Base-by-base conservation (phyloP, 768 basidiomycete genomes). In the Leccinum pellstonianum region DNA sequence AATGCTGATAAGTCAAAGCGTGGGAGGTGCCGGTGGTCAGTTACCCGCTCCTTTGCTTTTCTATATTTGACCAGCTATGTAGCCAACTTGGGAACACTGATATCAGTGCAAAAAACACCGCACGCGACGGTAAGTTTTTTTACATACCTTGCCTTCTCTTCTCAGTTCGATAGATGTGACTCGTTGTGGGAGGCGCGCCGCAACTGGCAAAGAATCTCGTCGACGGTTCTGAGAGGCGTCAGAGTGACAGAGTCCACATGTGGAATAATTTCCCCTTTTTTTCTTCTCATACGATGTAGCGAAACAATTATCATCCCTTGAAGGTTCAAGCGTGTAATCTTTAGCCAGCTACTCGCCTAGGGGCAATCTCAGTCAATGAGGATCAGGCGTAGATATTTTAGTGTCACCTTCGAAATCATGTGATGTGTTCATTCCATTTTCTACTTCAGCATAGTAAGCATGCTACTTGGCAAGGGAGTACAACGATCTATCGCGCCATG, bases 191-290 rank as follows among this genome's bases (percentile, higher is more conserved):
- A 35, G 17, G 17, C 43, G 29, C 49, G n/a, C 25, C 57, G 29
- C 29, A 56, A 12, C 25, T 27, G 19, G 47, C 27, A 49, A 38
- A 31, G 37, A 57, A 51, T 35, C 14, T 21, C 5, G 33, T 43
- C 25, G 50, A 51, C 17, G 48, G 21, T 17, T n/a, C 9, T 4
- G 54, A 52, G 54, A 37, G 33, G 33, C 54, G n/a, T 63, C 66
- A 59, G 55, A 61, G 37, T 17, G 17, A 61, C 66, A 59, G 55
- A 61, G 43, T 17, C 25, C 56, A 33, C 41, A 46, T 35, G 21
- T 35, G 52, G 57, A 37, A 38, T 31, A 55, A 46, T 14, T n/a
- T 25, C 43, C 10, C 43, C n/a, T 9, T 46, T 19, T 9, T 19
- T 19, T 35, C 33, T 35, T 35, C 33, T 35, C 33, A 14, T 35